Conservation (phyloP, 2,329 filamentous ascomycete genomes). For the Cercospora beticola region DNA sequence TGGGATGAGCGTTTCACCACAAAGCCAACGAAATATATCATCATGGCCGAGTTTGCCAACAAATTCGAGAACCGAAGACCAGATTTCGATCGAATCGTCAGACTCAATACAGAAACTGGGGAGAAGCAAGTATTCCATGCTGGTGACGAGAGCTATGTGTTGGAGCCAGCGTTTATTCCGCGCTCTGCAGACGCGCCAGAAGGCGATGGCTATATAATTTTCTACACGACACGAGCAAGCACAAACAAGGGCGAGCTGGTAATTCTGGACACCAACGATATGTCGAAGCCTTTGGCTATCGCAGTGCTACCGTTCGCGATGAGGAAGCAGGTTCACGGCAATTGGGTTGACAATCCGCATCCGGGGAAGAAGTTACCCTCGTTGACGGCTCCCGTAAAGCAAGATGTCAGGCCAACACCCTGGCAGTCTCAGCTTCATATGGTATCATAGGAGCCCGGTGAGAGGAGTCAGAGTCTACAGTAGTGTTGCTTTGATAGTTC, state of each 20-base stretch:
- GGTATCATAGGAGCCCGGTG: background rate
- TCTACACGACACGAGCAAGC: background rate
- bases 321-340: background rate
- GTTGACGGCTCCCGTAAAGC: background rate
- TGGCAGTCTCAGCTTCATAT: background rate
- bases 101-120: background rate
- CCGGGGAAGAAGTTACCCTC: background rate
- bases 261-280: background rate
- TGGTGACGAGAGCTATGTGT: background rate
- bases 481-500: background rate
- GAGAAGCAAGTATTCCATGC: background rate
- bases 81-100: background rate
- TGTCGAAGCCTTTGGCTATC: background rate
- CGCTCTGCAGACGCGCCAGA: background rate
- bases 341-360: background rate
- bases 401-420: background rate
- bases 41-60: background rate
- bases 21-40: background rate
- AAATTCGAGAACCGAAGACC: background rate
- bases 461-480: background rate
- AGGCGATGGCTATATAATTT: background rate
- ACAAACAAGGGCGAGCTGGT: background rate
- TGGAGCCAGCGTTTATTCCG: background rate
- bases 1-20: background rate
- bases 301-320: background rate